phyloP scores from a whole-genome alignment of 2,329 filamentous ascomycete species.

The Penicillium sp. region DNA sequence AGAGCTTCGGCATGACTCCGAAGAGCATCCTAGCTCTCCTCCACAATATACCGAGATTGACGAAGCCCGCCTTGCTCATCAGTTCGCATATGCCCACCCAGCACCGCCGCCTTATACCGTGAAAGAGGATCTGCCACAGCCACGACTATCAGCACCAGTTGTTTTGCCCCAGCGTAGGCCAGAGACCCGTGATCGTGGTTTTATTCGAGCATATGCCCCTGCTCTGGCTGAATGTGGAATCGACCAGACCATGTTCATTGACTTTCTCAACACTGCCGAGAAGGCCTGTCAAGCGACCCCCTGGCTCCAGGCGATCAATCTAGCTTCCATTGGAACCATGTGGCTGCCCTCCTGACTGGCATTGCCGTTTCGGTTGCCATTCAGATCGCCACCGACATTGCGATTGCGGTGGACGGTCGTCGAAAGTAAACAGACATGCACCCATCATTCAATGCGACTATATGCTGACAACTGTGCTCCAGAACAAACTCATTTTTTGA shows the following conservation, averaged over 20 bases:
- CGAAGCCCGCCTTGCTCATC: conserved; percentile 10
- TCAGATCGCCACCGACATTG: conserved; percentile 44
- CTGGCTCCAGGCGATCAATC: conserved; percentile 44
- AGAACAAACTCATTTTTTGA: conserved; percentile 57
- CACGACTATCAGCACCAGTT: conserved; percentile 34
- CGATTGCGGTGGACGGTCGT: conserved; percentile 41
- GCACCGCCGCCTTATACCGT: conserved; percentile 9
- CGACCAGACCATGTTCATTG: conserved; percentile 36
- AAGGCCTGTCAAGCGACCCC: conserved; percentile 41
- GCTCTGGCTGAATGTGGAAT: conserved; percentile 36
- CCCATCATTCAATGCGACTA: neutral
- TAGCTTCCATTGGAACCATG: conserved; percentile 41
- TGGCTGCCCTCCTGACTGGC: conserved; percentile 42
- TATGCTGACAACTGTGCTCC: neutral
- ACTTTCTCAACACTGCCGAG: conserved; percentile 38
- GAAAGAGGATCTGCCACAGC: neutral
- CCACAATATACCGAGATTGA: neutral
- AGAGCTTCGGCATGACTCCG: conserved; percentile 6
- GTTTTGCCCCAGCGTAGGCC: conserved; percentile 43
- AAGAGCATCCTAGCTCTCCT: neutral
- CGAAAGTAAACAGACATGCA: conserved; percentile 18
- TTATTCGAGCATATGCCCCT: conserved; percentile 43
- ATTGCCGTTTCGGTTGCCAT: conserved; percentile 47
- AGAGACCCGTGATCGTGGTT: conserved; percentile 36
- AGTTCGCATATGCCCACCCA: conserved; percentile 14